Evolutionary conservation across 331 rosid genomes (phyloP).

Genomic region (Quercus lobata): DNA sequence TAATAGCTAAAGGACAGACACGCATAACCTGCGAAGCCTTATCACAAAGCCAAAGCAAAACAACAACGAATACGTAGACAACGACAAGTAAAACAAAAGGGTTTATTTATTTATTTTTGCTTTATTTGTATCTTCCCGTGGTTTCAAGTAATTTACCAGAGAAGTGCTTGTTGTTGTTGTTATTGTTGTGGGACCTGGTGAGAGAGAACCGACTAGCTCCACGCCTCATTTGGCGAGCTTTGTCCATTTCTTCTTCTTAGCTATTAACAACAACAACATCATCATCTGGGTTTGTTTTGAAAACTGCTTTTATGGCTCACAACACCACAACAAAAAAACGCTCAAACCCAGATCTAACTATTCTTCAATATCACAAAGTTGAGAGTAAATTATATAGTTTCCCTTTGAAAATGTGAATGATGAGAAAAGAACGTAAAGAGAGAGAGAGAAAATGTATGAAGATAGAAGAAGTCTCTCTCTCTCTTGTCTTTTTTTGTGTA

Average conservation of each 20-base stretch:
- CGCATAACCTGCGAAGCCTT: constrained; percentile 40
- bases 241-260: constrained; percentile 37
- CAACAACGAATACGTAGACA: constrained; percentile 20
- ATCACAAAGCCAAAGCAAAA: constrained; percentile 20
- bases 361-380: not conserved
- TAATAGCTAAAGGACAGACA: constrained; percentile 22
- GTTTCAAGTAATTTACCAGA: constrained; percentile 33
- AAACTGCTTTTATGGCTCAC: constrained; percentile 19
- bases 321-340: constrained; percentile 4
- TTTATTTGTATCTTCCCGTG: not conserved
- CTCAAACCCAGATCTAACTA: constrained; percentile 14
- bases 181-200: constrained; percentile 16
- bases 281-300: constrained; percentile 10
- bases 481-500: not conserved
- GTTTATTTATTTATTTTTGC: constrained; percentile 22
- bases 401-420: too few relatives aligned
- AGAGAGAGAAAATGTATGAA: too few relatives aligned
- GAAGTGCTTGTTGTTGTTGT: not conserved
- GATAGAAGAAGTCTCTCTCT: too few relatives aligned
- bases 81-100: constrained; percentile 37
- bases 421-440: too few relatives aligned
- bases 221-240: constrained; percentile 42
- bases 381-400: too few relatives aligned
- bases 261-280: not conserved
- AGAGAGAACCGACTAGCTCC: constrained; percentile 36